A percentile compares a stretch with the other conserved stretches of the same genome.
phyloP scores from a whole-genome alignment of 306 rosid species.

The Cyamopsis tetragonoloba region DNA sequence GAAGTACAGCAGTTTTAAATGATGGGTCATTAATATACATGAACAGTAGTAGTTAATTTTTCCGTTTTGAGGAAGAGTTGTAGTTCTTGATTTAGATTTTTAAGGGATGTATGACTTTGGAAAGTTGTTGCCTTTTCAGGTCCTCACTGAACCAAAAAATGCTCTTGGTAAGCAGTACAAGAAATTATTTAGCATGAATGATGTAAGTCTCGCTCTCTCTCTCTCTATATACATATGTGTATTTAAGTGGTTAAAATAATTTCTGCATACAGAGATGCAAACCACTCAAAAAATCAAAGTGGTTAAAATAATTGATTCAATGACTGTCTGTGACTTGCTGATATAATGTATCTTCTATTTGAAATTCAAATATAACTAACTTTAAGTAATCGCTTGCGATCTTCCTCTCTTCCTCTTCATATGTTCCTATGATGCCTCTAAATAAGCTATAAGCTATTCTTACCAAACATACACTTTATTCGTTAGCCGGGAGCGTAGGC shows the following conservation, averaged over 20 bases:
- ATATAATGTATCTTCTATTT: not conserved
- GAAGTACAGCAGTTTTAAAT: not conserved
- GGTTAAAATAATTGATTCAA: not conserved
- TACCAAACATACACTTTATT: too few relatives aligned
- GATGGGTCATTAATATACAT: too few relatives aligned
- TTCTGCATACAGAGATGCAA: not conserved
- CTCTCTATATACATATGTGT: not conserved
- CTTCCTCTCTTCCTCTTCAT: not conserved
- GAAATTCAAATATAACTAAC: not conserved
- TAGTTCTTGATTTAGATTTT: not conserved
- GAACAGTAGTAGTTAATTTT: slow-evolving; percentile 19
- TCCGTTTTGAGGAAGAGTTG: slow-evolving; percentile 3
- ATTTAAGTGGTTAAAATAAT: not conserved
- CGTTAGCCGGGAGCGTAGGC: not conserved
- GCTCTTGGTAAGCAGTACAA: slow-evolving; percentile 96
- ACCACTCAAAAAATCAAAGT: not conserved
- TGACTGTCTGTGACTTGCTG: not conserved
- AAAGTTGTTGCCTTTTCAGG: slow-evolving; percentile 48
- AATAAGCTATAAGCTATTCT: not conserved
- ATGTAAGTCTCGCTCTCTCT: slow-evolving; percentile 46
- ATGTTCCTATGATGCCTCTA: not conserved
- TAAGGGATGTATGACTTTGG: not conserved
- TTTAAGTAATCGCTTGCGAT: not conserved
- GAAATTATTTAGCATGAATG: slow-evolving; percentile 84
- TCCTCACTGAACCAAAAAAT: slow-evolving; percentile 85